Base-by-base conservation (phyloP, 495 filamentous ascomycete species). In the Aspergillus leporis region DNA sequence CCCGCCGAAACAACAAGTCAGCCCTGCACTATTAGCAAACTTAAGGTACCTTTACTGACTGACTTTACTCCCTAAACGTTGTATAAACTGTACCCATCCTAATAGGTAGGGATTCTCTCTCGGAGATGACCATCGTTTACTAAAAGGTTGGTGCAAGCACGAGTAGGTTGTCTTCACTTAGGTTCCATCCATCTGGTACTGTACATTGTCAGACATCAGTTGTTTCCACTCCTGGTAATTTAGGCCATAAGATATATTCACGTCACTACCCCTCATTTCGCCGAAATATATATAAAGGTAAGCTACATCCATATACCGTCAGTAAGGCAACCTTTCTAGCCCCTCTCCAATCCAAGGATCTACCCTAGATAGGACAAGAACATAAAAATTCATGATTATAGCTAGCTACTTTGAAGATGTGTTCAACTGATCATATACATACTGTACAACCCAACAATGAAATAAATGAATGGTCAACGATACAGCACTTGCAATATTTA, bases 1-100 rank as follows among this genome's bases (percentile, higher is more conserved):
- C 66, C 71, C 66, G 65, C 69, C 56, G 61, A 58, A 46, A 32
- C 45, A 32, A 52, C 34, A 52, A 52, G 34, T 52, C 36, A 52
- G 53, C 51, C 50, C 52, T 60, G 51, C 40, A 28, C 30, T 58
- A n/a, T 51, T 32, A 21, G 21, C 4, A 19, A 41, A 6, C 4
- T 51, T 30, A 14, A 18, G 9, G n/a, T 7, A 38, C 28, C 32
- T 40, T 38, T 22, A 49, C 14, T 22, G 21, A 19, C 13, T 23
- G 3, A 28, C 25, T 28, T 28, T 28, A 28, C 25, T 28, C 3
- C 25, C 25, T 28, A 28, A 28, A 3, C n/a, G n/a, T 28, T 28
- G 25, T 28, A 6, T 28, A 28, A 6, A 28, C 6, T 3, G 25
- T 28, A 28, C 25, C n/a, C n/a, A n/a, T n/a, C n/a, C 25, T 28